phyloP scores from a whole-genome alignment of 2,329 filamentous ascomycete genomes.

The Phaeosphaeria sp. region DNA sequence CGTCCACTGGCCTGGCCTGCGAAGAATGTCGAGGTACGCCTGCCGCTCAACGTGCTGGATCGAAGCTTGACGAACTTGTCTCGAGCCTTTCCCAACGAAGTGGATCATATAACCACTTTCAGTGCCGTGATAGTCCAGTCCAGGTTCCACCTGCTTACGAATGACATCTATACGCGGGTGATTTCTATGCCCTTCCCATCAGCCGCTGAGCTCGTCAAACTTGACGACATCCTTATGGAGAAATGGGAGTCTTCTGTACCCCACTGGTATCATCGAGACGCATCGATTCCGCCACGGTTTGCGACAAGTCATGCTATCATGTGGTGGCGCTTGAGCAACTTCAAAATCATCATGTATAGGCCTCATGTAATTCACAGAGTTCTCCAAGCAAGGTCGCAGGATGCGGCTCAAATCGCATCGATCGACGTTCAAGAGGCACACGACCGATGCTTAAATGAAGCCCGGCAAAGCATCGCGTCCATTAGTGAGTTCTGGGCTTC shows the following conservation, averaged over 20 bases:
- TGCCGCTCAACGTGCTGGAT: background rate
- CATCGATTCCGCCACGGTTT: background rate
- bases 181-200: background rate
- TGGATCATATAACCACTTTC: background rate
- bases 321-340: background rate
- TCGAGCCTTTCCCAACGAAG: background rate
- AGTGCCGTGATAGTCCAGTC: background rate
- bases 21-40: background rate
- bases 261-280: background rate
- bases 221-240: background rate
- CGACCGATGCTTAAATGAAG: background rate
- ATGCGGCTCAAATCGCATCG: background rate
- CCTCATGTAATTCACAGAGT: background rate
- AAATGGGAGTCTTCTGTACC: background rate
- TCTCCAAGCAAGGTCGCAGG: background rate
- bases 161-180: background rate
- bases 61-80: background rate
- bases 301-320: background rate
- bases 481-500: background rate
- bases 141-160: background rate
- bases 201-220: background rate
- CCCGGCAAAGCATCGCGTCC: background rate
- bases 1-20: slow-evolving; percentile 39
- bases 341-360: background rate
- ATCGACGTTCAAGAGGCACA: background rate